Base-by-base conservation (phyloP, 202 grass and related monocot genomes). In the Zizania palustris region DNA sequence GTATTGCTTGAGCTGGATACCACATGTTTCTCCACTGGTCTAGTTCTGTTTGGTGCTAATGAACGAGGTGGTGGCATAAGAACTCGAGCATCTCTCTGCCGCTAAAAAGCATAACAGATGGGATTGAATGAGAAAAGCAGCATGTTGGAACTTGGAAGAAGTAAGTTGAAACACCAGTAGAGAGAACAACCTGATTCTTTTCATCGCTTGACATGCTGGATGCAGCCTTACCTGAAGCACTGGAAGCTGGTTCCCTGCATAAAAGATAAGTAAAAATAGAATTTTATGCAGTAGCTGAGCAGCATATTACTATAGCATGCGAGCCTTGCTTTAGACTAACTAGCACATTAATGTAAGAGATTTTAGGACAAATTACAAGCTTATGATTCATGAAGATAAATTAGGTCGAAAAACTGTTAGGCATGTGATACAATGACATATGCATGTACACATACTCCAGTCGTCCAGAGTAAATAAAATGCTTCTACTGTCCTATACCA, bases 21-120 rank as follows among this genome's bases (percentile, higher is more conserved):
- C 57, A 59, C 67, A 63, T 45, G 83, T 57, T 96, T 99, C 68
- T 80, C 87, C 63, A 46, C 43, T 66, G 63, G 66, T 76, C 85
- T 85, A 72, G 56, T 73, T 90, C 91, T 92, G 73, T 84, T 92
- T 72, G 91, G 89, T 56, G 91, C 79, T 70, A 96, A 85, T 38
- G 88, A 88, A 45, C 88, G 83, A 88, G 96, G 96, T 11, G 96
- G 96, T 28, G 96, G 96, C 92, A 99, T 99, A 83, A 99, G 90
- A 79, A 88, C 88, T 79, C 92, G 85, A 77, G 88, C 96, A 87
- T 87, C 93, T 83, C 46, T 88, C 72, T 91, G 90, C 22, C 86
- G 87, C 96, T 99, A 85, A 68, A 82, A 42, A 80, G 46, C 65
- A 80, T 5, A 64, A 46, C 14, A 41, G 40, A 41, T 41, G 40